Conservation (phyloP, 768 basidiomycete genomes). For the Leccinum disarticulatum region DNA sequence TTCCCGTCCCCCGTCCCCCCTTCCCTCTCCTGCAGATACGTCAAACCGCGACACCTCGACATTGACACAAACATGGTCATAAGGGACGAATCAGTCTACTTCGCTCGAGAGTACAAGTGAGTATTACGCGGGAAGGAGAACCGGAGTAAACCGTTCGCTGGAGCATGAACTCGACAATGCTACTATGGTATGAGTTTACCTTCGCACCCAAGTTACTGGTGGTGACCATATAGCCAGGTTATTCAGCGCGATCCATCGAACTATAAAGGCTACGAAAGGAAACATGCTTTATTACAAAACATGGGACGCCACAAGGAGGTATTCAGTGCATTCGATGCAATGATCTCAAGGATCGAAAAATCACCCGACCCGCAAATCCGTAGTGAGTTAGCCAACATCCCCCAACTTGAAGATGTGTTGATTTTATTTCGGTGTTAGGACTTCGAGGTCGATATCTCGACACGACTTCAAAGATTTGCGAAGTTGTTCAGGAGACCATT, state of each 20-base stretch:
- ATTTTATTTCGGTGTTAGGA: not conserved
- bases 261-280: not conserved
- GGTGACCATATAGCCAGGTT: not conserved
- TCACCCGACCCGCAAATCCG: not conserved
- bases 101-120: too few species aligned
- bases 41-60: too few species aligned
- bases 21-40: too few species aligned
- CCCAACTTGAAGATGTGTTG: not conserved
- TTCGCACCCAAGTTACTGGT: not conserved
- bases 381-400: not conserved
- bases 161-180: not conserved
- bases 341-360: not conserved
- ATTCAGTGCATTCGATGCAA: not conserved
- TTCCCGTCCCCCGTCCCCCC: too few species aligned
- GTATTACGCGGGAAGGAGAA: too few species aligned
- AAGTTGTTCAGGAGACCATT: not conserved
- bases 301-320: not conserved
- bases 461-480: not conserved
- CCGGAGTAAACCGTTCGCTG: not conserved
- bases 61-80: too few species aligned
- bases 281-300: not conserved
- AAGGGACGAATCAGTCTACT: too few species aligned
- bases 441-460: not conserved
- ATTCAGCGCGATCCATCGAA: not conserved
- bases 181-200: not conserved